phyloP scores from a whole-genome alignment of 2,329 filamentous ascomycete genomes.

The Colletotrichum shisoi region DNA sequence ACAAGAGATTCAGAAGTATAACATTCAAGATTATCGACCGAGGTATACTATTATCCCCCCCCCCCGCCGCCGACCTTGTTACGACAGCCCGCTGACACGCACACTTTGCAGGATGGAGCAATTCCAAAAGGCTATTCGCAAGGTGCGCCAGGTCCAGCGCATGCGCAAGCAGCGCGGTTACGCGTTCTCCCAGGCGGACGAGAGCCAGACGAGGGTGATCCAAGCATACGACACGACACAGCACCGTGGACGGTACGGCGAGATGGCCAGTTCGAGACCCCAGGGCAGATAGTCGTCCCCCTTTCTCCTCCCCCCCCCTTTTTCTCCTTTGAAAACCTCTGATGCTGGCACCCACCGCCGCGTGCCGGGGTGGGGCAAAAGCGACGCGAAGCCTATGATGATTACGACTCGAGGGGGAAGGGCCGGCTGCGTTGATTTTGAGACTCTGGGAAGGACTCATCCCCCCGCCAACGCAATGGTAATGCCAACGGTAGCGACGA shows the following conservation, averaged over 20 bases:
- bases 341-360: neutral
- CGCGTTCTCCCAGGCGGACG: constrained; percentile 96
- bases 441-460: constrained; percentile 21
- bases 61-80: neutral
- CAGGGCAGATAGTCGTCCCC: constrained; percentile 27
- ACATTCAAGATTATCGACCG: constrained; percentile 97
- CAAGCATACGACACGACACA: constrained; percentile 98
- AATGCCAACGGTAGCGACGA: constrained; percentile 38
- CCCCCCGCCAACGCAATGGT: constrained; percentile 33
- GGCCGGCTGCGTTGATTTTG: constrained; percentile 34
- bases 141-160: constrained; percentile 95
- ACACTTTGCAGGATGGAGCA: constrained; percentile 82
- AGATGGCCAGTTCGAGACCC: constrained; percentile 74
- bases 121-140: constrained; percentile 99
- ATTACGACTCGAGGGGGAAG: constrained; percentile 36
- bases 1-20: constrained; percentile 99
- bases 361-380: neutral
- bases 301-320: neutral
- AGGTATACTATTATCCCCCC: constrained; percentile 64
- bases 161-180: constrained; percentile 99
- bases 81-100: constrained; percentile 34
- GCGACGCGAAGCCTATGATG: constrained; percentile 28
- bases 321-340: neutral
- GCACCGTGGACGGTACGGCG: constrained; percentile 88
- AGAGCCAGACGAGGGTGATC: constrained; percentile 91